Conservation (phyloP, 495 filamentous ascomycete genomes). For the Podospora bellae-mahoneyi region DNA sequence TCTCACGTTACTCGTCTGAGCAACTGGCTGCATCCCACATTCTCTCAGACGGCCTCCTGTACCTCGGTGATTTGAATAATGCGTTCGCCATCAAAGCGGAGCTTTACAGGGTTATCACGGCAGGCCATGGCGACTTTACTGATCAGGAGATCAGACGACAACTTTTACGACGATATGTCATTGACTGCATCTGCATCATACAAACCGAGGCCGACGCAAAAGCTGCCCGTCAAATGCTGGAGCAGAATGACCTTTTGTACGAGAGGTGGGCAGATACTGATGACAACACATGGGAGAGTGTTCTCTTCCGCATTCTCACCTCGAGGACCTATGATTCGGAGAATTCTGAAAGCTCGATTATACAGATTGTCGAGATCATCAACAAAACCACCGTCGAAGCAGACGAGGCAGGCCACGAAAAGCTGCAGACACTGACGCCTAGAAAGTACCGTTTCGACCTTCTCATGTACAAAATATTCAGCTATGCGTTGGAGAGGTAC, state of each 20-base stretch:
- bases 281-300: neutral
- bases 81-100: conserved; percentile 10
- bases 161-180: neutral
- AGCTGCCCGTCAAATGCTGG: conserved; percentile 8
- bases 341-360: neutral
- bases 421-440: conserved; percentile 4
- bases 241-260: neutral
- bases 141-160: conserved; percentile 15
- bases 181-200: conserved; percentile 13
- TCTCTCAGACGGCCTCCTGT: conserved; percentile 16
- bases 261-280: neutral
- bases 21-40: neutral
- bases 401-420: neutral
- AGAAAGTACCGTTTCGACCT: conserved; percentile 19
- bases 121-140: neutral
- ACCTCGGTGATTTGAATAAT: conserved; percentile 15
- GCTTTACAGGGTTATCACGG: neutral
- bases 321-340: conserved; percentile 16
- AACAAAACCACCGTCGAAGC: conserved; percentile 1
- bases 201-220: conserved; percentile 15
- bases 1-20: neutral
- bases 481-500: conserved; percentile 15
- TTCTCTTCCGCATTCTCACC: conserved; percentile 7
- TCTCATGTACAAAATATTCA: conserved; percentile 12
- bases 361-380: conserved; percentile 7